Base-by-base conservation (phyloP, 805 yeast genomes). In the Saccharomycopsis lassenensis region DNA sequence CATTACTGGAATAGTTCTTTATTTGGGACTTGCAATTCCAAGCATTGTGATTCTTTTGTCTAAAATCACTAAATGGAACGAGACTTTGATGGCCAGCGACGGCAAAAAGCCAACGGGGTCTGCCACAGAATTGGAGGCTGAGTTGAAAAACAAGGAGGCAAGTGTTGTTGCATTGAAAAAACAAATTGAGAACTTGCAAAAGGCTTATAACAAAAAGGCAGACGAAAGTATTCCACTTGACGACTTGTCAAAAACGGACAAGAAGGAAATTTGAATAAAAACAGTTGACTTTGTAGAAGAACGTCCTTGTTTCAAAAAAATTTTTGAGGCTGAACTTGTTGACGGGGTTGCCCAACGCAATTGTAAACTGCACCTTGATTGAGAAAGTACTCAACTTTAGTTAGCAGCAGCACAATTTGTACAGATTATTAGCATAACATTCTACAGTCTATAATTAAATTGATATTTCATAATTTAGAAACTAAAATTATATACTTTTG, bases 1-100 rank as follows among this genome's bases (percentile, higher is more conserved):
- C 51, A 62, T 75, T 37, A 65, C 74, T 11, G 83, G 82, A 6
- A 77, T 77, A 6, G 75, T 74, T 4, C 53, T 75, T 40, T 75
- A 70, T 52, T 63, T 72, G 48, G 61, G 58, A 39, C 45, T 74
- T 32, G 71, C 77, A 7, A 73, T 74, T 39, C 64, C 62, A 24
- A 71, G 77, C 0, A 71, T 73, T 31, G 57, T 68, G 45, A 63
- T 66, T 25, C 63, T 75, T 36, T 61, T 74, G 31, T 61, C 59
- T 41, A 69, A 72, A 52, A 56, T 75, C 52, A 70, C 72, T 27
- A 59, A 65, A 45, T 63, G 64, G 48, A 54, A 71, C 58, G 61
- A 54, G 31, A 35, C 57, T 36, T 49, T 56, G 17, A 39, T 40
- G 27, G 39, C 44, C 23, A 36, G 28, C 12, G 36, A 33, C 5